Evolutionary conservation across 352 stramenopile genomes (phyloP).

Genomic region (Phytophthora nicotianae): DNA sequence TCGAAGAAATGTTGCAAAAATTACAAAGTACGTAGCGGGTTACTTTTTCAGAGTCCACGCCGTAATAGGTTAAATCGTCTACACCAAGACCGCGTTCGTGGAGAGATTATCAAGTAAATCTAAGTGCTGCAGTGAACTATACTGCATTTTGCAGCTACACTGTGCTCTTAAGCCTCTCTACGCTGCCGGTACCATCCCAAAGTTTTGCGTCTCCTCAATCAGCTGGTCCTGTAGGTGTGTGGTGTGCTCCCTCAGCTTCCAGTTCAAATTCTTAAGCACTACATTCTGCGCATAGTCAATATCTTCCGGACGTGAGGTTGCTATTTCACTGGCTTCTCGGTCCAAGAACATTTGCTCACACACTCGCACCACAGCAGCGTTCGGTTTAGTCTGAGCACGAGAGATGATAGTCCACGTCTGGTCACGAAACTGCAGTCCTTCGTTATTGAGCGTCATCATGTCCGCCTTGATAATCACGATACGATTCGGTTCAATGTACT

Average conservation of each 20-base stretch:
- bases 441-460: constrained; percentile 27
- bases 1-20: no score
- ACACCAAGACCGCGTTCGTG: no score
- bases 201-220: constrained; percentile 14
- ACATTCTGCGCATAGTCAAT: constrained; percentile 23
- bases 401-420: constrained; percentile 34
- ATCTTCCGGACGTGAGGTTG: constrained; percentile 16
- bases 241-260: constrained; percentile 25
- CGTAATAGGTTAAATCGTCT: no score
- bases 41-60: no score
- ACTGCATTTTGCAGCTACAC: no score
- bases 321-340: constrained; percentile 3
- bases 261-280: constrained; percentile 29
- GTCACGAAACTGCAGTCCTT: constrained; percentile 30
- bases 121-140: no score
- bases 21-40: no score
- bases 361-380: constrained; percentile 21
- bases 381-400: constrained; percentile 17
- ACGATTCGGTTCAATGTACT: constrained; percentile 31
- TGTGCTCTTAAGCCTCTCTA: no score
- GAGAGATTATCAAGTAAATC: no score
- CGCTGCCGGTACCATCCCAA: constrained; percentile 1
- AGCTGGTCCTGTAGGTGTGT: constrained; percentile 19
- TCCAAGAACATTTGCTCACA: constrained; percentile 37
- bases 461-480: constrained; percentile 32